Evolutionary conservation across 225 moss, liverwort and hornwort species (phyloP).

Genomic region (Physcomitrellopsis africana): DNA sequence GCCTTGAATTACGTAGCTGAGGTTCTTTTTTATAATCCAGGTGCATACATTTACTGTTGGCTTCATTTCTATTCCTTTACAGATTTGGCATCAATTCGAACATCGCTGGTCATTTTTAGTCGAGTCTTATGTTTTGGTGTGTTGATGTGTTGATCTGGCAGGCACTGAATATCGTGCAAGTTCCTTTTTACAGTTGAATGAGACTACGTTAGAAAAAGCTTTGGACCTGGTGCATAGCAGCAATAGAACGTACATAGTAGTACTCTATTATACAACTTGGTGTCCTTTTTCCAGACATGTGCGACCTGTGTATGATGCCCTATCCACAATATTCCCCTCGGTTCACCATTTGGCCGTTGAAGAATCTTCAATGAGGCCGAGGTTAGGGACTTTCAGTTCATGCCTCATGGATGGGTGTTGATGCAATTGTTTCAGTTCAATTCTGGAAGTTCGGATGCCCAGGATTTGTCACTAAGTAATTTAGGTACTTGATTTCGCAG

Average conservation of each 20-base stretch:
- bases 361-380: slow-evolving; percentile 62
- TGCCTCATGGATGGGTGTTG: not conserved
- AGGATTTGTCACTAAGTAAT: slow-evolving; percentile 13
- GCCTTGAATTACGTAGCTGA: not conserved
- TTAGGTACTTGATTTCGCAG: slow-evolving; percentile 38
- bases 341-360: slow-evolving; percentile 63
- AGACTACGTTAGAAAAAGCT: slow-evolving; percentile 60
- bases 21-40: not conserved
- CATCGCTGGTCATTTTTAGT: not conserved
- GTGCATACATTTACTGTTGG: not conserved
- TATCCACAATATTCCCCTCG: slow-evolving; percentile 51
- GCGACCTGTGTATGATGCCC: slow-evolving; percentile 54
- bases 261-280: slow-evolving; percentile 66
- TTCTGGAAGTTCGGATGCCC: slow-evolving; percentile 12
- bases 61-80: not conserved
- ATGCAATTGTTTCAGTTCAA: slow-evolving; percentile 4
- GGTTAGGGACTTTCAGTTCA: slow-evolving; percentile 32
- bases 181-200: slow-evolving; percentile 55
- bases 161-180: slow-evolving; percentile 15
- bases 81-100: slow-evolving; percentile 8
- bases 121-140: not conserved
- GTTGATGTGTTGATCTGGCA: not conserved
- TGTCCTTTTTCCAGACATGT: slow-evolving; percentile 61
- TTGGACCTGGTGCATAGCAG: slow-evolving; percentile 53
- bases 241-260: slow-evolving; percentile 59